Evolutionary conservation across 192 early-diverging fungal genomes (phyloP), one percentile per base, ranked within the genome.

Genomic region (Coemansia sp.): DNA sequence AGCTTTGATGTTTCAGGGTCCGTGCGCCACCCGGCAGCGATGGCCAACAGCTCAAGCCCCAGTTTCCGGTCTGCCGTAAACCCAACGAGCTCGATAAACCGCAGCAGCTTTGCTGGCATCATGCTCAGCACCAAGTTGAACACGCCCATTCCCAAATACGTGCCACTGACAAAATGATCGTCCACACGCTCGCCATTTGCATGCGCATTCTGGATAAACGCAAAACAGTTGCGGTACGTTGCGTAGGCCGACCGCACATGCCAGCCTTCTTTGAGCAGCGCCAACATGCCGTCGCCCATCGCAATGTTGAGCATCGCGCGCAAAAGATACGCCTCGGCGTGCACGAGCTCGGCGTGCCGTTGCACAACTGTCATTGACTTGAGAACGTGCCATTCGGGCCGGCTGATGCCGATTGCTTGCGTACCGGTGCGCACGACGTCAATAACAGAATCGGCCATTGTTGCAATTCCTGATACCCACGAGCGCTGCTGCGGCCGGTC

Each of bases 21-120:
- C 0, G 70, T 7, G 42, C 82, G 82, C 90, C 89, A 96, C 17
- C 86, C 87, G 23, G 87, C 88, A 17, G 88, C 86, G 12, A 89
- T 71, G 42, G 84, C 85, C 17, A 93, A 82, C 38, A 90, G 68
- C 55, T 83, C 85, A 26, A 96, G 82, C 15, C 87, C 94, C 60
- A 87, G 85, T 11, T 80, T 80, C 17, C 92, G 84, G 69, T 96
- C 86, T 1, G 87, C 88, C 9, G 84, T 70, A 68, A 93, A 96
- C 0, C 94, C 94, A 15, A 94, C 88, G 25, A 94, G 72, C 64
- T 96, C 91, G 24, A 93, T 84, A 20, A 96, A 75, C 38, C 87
- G 83, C 47, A 94, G 67, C 10, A 92, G 77, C 50, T 81, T 82
- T 0, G 79, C 66, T 2, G 94, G 94, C 44, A 96, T 57, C 60